These are phyloP conservation scores for Backusella tuberculispora DNA, from an alignment of 192 early-diverging fungal genomes.

Conservation along the genomic window DNA sequence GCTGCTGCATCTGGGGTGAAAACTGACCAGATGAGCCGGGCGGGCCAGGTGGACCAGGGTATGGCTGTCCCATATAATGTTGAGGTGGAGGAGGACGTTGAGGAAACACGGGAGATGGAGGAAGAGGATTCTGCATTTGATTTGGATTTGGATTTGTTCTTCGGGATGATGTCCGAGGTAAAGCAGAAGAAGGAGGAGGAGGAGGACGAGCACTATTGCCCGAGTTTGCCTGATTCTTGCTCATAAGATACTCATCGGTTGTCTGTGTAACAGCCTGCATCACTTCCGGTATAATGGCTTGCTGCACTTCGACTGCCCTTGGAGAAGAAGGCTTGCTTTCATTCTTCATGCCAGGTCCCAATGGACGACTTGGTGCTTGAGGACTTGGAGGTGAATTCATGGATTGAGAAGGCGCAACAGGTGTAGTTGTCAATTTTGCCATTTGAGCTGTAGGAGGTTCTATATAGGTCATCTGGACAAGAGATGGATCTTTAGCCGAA, in stretches of 20 bases:
- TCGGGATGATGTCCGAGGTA: slow-evolving; percentile 28
- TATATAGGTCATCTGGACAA: slow-evolving; percentile 33
- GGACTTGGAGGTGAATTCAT: background rate
- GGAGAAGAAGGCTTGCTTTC: slow-evolving; percentile 29
- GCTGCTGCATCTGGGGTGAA: background rate
- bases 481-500: background rate
- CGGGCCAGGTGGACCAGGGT: background rate
- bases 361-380: background rate
- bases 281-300: slow-evolving; percentile 30
- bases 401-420: background rate
- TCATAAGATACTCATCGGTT: slow-evolving; percentile 23
- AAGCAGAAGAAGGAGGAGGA: background rate
- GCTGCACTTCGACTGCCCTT: slow-evolving; percentile 34
- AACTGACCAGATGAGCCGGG: background rate
- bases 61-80: background rate
- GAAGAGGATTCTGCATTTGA: background rate
- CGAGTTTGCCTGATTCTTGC: background rate
- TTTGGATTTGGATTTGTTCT: background rate
- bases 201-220: background rate
- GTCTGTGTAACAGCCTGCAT: slow-evolving; percentile 38
- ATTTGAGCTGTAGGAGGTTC: slow-evolving; percentile 28
- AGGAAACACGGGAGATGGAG: background rate
- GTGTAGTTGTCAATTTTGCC: background rate
- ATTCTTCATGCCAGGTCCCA: slow-evolving; percentile 4
- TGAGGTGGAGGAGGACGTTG: background rate